Conservation (phyloP, 768 basidiomycete species). For the Paxillus involutus region DNA sequence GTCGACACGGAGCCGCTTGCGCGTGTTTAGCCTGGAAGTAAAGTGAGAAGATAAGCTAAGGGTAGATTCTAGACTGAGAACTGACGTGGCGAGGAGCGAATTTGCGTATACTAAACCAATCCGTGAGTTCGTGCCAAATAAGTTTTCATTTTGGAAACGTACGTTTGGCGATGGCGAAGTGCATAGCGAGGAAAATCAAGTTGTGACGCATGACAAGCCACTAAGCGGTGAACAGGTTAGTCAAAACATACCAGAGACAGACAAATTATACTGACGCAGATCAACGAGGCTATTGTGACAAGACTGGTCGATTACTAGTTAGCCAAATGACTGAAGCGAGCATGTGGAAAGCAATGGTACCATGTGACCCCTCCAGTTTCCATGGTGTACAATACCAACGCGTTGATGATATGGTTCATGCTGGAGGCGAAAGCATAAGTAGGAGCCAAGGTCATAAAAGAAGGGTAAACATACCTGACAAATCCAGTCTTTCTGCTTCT, state of each 20-base stretch:
- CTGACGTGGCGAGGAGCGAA: slow-evolving; percentile 35
- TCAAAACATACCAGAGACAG: not conserved
- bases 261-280: slow-evolving; percentile 25
- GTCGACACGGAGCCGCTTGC: slow-evolving; percentile 29
- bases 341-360: slow-evolving; percentile 12
- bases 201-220: slow-evolving; percentile 36
- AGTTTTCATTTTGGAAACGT: not conserved
- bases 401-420: slow-evolving; percentile 49
- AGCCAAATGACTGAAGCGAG: not conserved
- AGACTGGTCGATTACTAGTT: slow-evolving; percentile 13
- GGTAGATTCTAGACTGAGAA: not conserved
- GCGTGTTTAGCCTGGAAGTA: slow-evolving; percentile 26
- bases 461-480: slow-evolving; percentile 15
- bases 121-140: not conserved
- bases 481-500: slow-evolving; percentile 32
- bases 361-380: slow-evolving; percentile 53
- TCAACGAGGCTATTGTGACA: slow-evolving; percentile 32
- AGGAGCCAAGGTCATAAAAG: not conserved
- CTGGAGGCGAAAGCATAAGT: slow-evolving; percentile 21
- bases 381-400: slow-evolving; percentile 49
- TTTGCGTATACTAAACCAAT: slow-evolving; percentile 28
- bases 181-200: slow-evolving; percentile 35
- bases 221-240: slow-evolving; percentile 7
- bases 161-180: slow-evolving; percentile 35
- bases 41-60: not conserved